Base-by-base conservation (phyloP, 352 stramenopile species). In the Pythium dissotocum region DNA sequence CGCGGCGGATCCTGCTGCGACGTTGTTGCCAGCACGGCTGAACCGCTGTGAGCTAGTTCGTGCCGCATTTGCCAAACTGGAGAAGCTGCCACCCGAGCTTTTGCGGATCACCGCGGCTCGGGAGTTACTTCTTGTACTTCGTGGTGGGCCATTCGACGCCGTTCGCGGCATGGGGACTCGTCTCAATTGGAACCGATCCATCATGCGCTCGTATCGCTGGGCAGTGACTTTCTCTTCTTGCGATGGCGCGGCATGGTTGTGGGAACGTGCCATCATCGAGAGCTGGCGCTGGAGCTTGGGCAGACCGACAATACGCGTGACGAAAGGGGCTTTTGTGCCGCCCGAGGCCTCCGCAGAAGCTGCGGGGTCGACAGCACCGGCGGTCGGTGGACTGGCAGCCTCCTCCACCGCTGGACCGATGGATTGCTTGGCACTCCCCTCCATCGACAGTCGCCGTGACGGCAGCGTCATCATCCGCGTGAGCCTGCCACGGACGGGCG, bases 161-260 rank as follows among this genome's bases (percentile, higher is more conserved):
- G n/a, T 10, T 1, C 44, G 44, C 4, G 18, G 2, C 76, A 13
- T 70, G 1, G 0, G 75, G 2, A 84, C 51, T 0, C 77, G 64
- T 6, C 80, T 75, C 21, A 86, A 33, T 55, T 86, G 80, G 61
- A 85, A 88, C 1, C 74, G 76, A 51, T 80, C 72, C 76, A 88
- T 85, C 70, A 86, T 77, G 18, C 79, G 46, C 54, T 86, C 78
- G 42, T 82, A 83, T 6, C 77, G 73, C 28, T 75, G 65, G 0
- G 65, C 75, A 2, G 67, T 60, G 24, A 56, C 49, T 21, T 56
- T 56, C 26, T 56, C 49, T 13, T 56, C 49, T 18, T 10, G 49
- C 13, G 49, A 21, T 8, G 6, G 7, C 49, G 10, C 16, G 6
- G 44, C 6, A 6, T 21, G 44, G 16, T 51, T 26, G 44, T 28